Evolutionary conservation across 371 early-diverging fungal species (phyloP).

Genomic region (Mortierella sp.): DNA sequence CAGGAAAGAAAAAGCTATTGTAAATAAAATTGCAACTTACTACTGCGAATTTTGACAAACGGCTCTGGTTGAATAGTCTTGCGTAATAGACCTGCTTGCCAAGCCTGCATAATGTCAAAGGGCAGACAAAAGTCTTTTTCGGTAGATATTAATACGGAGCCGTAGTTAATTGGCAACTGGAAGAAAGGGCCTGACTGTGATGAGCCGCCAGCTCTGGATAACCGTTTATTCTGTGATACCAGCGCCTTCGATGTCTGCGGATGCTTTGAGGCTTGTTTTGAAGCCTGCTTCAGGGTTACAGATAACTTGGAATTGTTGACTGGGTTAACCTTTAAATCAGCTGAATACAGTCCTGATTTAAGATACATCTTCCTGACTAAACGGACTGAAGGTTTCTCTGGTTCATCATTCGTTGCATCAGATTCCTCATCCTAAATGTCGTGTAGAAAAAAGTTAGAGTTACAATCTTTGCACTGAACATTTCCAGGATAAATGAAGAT

Average conservation of each 20-base stretch:
- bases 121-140: conserved; percentile 64
- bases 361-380: conserved; percentile 42
- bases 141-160: conserved; percentile 56
- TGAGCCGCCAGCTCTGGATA: conserved; percentile 1
- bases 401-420: neutral
- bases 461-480: neutral
- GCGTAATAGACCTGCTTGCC: conserved; percentile 51
- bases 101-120: conserved; percentile 64
- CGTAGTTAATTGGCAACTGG: conserved; percentile 69
- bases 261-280: conserved; percentile 16
- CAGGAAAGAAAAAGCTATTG: neutral
- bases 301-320: conserved; percentile 9
- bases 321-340: conserved; percentile 40
- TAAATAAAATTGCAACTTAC: conserved; percentile 16
- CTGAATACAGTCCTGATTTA: conserved; percentile 52
- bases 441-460: neutral
- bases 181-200: conserved; percentile 31
- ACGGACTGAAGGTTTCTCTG: conserved; percentile 7
- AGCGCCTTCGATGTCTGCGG: conserved; percentile 5
- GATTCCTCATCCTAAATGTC: conserved; percentile 19
- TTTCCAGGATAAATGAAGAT: neutral
- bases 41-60: conserved; percentile 53
- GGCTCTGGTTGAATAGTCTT: conserved; percentile 47
- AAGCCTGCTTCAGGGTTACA: conserved; percentile 1
- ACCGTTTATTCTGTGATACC: conserved; percentile 1